Evolutionary conservation across 345 rosid genomes (phyloP).

Genomic region (Moricandia arvensis): DNA sequence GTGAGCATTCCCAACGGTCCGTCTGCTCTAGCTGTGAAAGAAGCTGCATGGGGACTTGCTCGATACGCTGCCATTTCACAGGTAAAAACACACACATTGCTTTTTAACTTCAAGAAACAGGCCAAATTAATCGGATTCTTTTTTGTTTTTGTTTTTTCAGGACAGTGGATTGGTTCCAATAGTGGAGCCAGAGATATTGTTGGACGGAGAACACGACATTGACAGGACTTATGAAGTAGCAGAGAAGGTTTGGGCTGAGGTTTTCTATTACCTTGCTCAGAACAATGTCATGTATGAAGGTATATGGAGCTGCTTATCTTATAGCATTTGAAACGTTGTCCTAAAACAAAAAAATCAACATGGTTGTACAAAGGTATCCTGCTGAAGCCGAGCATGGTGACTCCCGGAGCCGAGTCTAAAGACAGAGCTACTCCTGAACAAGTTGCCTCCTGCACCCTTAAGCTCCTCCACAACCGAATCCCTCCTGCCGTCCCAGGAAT

Average conservation of each 20-base stretch:
- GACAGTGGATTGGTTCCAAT: slow-evolving; percentile 97
- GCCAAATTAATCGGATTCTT: too few relatives aligned
- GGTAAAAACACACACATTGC: slow-evolving; percentile 37
- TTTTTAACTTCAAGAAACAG: slow-evolving; percentile 14
- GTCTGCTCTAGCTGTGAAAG: slow-evolving; percentile 88
- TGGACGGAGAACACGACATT: slow-evolving; percentile 92
- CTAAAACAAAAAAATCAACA: not conserved
- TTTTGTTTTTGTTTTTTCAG: slow-evolving; percentile 36
- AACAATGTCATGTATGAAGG: slow-evolving; percentile 93
- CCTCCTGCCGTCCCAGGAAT: slow-evolving; percentile 96
- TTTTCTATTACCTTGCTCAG: slow-evolving; percentile 93
- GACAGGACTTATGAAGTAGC: slow-evolving; percentile 96
- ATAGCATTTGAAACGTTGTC: not conserved
- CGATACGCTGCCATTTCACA: slow-evolving; percentile 95
- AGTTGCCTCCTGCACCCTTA: slow-evolving; percentile 91
- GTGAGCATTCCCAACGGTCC: slow-evolving; percentile 99
- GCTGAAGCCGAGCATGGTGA: slow-evolving; percentile 98
- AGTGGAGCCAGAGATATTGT: slow-evolving; percentile 97
- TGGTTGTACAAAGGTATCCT: slow-evolving; percentile 44
- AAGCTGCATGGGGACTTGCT: slow-evolving; percentile 99
- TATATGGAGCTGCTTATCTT: too few relatives aligned
- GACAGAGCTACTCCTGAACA: slow-evolving; percentile 77
- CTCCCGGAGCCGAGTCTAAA: slow-evolving; percentile 96
- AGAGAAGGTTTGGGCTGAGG: slow-evolving; percentile 94
- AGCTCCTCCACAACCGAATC: slow-evolving; percentile 80